Conservation (phyloP, 2,329 filamentous ascomycete genomes). For the Cryphonectria japonica region DNA sequence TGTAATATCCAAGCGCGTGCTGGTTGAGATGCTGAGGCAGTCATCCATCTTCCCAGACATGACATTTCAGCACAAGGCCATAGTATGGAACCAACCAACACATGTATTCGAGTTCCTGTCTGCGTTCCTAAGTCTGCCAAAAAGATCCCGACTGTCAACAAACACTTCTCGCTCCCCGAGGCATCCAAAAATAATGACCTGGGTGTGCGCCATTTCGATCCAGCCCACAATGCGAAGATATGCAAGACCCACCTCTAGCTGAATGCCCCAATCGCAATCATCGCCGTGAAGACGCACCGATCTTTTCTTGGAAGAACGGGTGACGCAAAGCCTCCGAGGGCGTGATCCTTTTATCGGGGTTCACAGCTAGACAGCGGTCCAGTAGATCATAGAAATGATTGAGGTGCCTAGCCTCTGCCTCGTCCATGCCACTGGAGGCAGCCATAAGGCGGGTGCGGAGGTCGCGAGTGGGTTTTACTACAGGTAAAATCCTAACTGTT, state of each 20-base stretch:
- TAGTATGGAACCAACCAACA: background rate
- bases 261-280: background rate
- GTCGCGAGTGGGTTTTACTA: conserved; percentile 78
- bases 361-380: conserved; percentile 84
- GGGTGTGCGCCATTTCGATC: background rate
- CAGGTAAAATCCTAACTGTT: conserved; percentile 66
- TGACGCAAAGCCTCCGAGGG: conserved; percentile 86
- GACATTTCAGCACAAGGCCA: background rate
- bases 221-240: background rate
- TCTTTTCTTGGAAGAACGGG: conserved; percentile 72
- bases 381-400: conserved; percentile 84
- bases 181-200: background rate
- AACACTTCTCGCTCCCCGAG: background rate
- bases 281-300: conserved; percentile 28
- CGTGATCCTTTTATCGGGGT: conserved; percentile 90
- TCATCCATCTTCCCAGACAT: background rate
- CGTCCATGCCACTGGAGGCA: conserved; percentile 73
- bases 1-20: background rate
- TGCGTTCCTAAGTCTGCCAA: background rate
- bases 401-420: conserved; percentile 76
- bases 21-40: background rate
- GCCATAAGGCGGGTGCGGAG: conserved; percentile 79
- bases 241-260: conserved; percentile 7
- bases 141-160: background rate
- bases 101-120: background rate